phyloP scores from a whole-genome alignment of 1,139 yeast species.

The Scheffersomyces segobiensis region DNA sequence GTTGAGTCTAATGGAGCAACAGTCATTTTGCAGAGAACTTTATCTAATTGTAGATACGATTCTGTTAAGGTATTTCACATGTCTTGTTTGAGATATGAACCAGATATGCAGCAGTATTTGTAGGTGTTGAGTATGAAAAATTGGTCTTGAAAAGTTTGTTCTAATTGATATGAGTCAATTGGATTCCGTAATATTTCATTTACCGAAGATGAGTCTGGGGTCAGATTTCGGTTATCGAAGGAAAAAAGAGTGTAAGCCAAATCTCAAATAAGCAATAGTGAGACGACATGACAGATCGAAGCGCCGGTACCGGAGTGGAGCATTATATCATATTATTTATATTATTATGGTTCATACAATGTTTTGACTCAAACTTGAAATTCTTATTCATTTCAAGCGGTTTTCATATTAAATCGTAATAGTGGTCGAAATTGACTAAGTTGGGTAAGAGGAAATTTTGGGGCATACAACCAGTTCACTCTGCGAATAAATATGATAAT shows the following conservation, averaged over 20 bases:
- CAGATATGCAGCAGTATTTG: background rate
- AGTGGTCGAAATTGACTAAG: no score
- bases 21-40: background rate
- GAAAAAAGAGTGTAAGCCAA: background rate
- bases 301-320: background rate
- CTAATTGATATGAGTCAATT: background rate
- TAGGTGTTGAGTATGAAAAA: background rate
- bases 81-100: background rate
- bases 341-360: background rate
- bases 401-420: no score
- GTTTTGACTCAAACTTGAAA: background rate
- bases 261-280: background rate
- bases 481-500: no score
- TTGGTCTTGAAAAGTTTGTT: background rate
- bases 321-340: background rate
- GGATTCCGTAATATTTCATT: background rate
- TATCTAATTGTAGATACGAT: no score
- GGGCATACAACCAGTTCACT: background rate
- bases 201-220: background rate
- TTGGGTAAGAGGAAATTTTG: no score
- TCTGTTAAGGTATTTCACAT: no score
- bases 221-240: background rate
- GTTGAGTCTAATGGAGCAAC: constrained; percentile 64
- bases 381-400: background rate
- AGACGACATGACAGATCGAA: background rate